A percentile compares a stretch with the other conserved stretches of the same genome.
Conservation (phyloP, 495 filamentous ascomycete species). For the Thozetella sp. region DNA sequence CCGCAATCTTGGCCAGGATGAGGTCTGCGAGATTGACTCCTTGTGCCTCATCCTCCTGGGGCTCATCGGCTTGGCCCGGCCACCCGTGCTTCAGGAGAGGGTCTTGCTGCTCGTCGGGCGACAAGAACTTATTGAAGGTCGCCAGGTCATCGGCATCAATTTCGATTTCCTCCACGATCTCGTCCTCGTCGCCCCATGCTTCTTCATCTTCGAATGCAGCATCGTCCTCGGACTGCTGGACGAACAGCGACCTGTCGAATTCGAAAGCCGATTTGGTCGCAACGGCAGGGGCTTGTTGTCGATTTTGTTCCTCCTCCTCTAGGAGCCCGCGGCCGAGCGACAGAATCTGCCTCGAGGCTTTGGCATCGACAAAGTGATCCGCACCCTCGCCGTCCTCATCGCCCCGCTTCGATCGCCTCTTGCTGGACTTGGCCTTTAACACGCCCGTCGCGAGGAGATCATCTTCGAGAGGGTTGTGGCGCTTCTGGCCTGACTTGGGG, state of each 20-base stretch:
- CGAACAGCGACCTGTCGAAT: constrained; percentile 40
- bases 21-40: constrained; percentile 87
- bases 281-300: not conserved
- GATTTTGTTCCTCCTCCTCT: constrained; percentile 62
- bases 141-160: constrained; percentile 86
- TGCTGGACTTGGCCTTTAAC: constrained; percentile 51
- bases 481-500: constrained; percentile 36
- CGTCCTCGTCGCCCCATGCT: constrained; percentile 39
- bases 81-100: constrained; percentile 51
- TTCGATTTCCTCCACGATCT: constrained; percentile 57
- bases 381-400: constrained; percentile 60
- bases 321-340: constrained; percentile 81
- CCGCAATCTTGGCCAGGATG: constrained; percentile 91
- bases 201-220: constrained; percentile 9
- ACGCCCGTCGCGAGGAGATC: constrained; percentile 69
- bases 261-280: constrained; percentile 39
- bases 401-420: constrained; percentile 57
- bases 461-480: constrained; percentile 75
- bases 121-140: constrained; percentile 88
- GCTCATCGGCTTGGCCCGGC: constrained; percentile 39
- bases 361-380: constrained; percentile 79
- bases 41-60: constrained; percentile 48
- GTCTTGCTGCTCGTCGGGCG: constrained; percentile 53
- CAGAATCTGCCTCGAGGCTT: constrained; percentile 83
- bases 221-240: constrained; percentile 22